Evolutionary conservation across 2,329 filamentous ascomycete genomes (phyloP).

Genomic region (Tolypocladium album): DNA sequence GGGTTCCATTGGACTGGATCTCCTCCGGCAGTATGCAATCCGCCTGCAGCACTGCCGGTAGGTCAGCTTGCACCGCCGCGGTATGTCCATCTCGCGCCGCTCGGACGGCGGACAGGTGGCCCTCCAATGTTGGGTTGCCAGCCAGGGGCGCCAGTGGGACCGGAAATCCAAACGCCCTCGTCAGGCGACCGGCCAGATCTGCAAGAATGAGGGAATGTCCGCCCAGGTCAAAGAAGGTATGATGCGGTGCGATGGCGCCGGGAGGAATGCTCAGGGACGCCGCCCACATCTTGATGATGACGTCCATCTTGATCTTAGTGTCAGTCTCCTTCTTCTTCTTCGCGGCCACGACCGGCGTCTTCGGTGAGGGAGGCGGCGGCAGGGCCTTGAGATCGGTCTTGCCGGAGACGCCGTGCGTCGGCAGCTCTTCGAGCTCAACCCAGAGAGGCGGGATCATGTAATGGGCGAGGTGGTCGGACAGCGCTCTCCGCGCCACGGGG

Average conservation of each 20-base stretch:
- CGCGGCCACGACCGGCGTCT: slow-evolving; percentile 25
- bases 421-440: slow-evolving; percentile 61
- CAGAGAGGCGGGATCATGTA: slow-evolving; percentile 78
- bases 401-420: slow-evolving; percentile 68
- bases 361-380: slow-evolving; percentile 50
- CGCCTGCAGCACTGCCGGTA: slow-evolving; percentile 56
- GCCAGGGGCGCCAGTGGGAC: slow-evolving; percentile 62
- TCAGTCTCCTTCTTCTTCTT: slow-evolving; percentile 39
- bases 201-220: slow-evolving; percentile 72
- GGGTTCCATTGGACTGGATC: slow-evolving; percentile 46
- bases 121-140: slow-evolving; percentile 59
- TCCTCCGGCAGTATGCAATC: slow-evolving; percentile 60
- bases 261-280: slow-evolving; percentile 55
- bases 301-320: slow-evolving; percentile 54
- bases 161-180: slow-evolving; percentile 60
- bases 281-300: slow-evolving; percentile 64
- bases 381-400: slow-evolving; percentile 66
- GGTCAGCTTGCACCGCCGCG: slow-evolving; percentile 63
- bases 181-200: slow-evolving; percentile 60
- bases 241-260: slow-evolving; percentile 53
- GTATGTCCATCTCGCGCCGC: slow-evolving; percentile 62
- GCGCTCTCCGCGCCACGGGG: slow-evolving; percentile 52
- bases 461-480: slow-evolving; percentile 59
- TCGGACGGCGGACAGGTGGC: slow-evolving; percentile 62
- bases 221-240: slow-evolving; percentile 73